Percentiles rank a stretch among this genome's conserved stretches.
These are phyloP conservation scores for Allantophomopsis lycopodina DNA, from an alignment of 2,329 filamentous ascomycete genomes.

Conservation along the genomic window DNA sequence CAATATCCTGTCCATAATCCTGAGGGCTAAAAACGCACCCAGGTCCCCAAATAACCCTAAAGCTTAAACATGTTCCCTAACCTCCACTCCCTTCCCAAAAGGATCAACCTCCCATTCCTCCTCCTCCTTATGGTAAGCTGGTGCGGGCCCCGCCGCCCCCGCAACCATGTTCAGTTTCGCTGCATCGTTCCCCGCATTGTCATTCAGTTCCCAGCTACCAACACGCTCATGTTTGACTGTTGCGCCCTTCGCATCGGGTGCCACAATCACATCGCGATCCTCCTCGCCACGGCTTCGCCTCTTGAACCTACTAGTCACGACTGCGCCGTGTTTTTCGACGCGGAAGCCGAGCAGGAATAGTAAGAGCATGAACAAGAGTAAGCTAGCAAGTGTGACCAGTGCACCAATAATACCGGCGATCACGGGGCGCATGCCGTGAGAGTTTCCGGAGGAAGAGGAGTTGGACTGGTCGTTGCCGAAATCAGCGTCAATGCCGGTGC, in stretches of 20 bases:
- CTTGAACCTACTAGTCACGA: slow-evolving; percentile 13
- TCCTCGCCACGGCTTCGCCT: slow-evolving; percentile 14
- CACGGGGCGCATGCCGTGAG: slow-evolving; percentile 3
- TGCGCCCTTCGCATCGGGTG: slow-evolving; percentile 9
- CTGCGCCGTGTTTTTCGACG: slow-evolving; percentile 7
- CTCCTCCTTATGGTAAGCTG: too few species aligned
- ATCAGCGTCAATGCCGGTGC: too few species aligned
- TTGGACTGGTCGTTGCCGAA: too few species aligned
- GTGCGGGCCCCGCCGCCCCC: too few species aligned
- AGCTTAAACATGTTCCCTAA: too few species aligned
- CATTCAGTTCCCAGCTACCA: slow-evolving; percentile 18
- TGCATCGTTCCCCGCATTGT: slow-evolving; percentile 1
- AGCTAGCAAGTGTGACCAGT: slow-evolving; percentile 8
- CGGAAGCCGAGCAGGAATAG: slow-evolving; percentile 12
- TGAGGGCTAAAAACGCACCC: too few species aligned
- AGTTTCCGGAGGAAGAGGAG: neutral
- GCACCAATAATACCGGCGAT: slow-evolving; percentile 18
- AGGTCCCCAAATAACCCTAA: too few species aligned
- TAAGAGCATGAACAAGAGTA: slow-evolving; percentile 5
- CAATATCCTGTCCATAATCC: too few species aligned
- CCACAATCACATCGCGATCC: slow-evolving; percentile 14
- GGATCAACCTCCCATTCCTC: too few species aligned
- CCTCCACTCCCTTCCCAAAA: too few species aligned
- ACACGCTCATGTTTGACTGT: slow-evolving; percentile 15
- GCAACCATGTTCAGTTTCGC: too few species aligned